Base-by-base conservation (phyloP, 129 eudicot species). In the Centrapalus pauciflorus region DNA sequence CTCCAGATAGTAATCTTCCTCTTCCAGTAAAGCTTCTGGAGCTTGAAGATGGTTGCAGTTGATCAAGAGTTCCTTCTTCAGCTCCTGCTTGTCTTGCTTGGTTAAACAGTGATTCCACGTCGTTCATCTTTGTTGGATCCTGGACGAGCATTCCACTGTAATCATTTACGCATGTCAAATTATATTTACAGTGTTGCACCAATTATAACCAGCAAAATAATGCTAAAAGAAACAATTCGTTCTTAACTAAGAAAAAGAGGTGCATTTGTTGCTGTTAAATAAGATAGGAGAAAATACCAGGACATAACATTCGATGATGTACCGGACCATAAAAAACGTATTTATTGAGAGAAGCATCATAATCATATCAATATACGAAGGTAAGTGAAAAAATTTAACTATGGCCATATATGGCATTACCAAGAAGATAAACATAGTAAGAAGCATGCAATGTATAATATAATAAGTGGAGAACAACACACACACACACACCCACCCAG, bases 1-100 rank as follows among this genome's bases (percentile, higher is more conserved):
- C 97, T 54, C 96, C 97, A n/a, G 96, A 80, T 29, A 91, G 86
- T 19, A 87, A 75, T 71, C 97, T 91, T 60, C 75, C 95, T 55
- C 94, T 81, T 77, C 97, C 97, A 33, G 82, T 24, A 74, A 87
- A 87, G 75, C 86, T 81, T 79, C 90, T 83, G 32, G 94, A 85
- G 72, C 96, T 85, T 59, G 94, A 91, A 71, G 95, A 77, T 59
- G 95, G 89, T 62, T 55, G 79, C 29, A 48, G 77, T 55, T 81
- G 88, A 69, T 83, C 94, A 46, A 40, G 72, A 4, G 86, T 65
- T 64, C 76, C 74, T 41, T 82, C 90, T 37, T 76, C 84, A 23
- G 82, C 91, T 71, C 89, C 95, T 58, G 84, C 77, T 61, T 61
- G 96, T 73, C 97, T 82, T 52, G 88, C 95, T 71, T 79, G 85